phyloP scores from a whole-genome alignment of 441 rosid species.

The Jatropha podagrica region DNA sequence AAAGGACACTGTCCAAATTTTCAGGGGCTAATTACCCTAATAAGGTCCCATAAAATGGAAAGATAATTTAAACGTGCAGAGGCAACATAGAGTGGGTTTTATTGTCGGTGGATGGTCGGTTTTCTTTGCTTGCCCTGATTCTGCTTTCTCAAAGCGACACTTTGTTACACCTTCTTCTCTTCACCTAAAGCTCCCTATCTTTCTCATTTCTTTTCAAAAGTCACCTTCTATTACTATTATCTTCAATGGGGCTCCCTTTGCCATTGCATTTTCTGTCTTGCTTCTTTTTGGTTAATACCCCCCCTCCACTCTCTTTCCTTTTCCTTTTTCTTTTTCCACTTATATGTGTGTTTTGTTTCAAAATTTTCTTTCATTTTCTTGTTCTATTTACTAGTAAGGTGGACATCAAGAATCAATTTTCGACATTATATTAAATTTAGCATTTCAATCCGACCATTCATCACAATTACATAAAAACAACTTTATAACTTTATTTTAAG shows the following conservation, averaged over 20 bases:
- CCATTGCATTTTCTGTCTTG: constrained; percentile 14
- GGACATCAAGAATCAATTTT: too few relatives aligned
- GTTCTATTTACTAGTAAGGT: too few relatives aligned
- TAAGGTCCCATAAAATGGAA: constrained; percentile 24
- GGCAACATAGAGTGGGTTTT: constrained; percentile 22
- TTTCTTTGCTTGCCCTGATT: constrained; percentile 14
- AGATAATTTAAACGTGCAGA: background rate
- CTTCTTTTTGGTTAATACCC: constrained; percentile 22
- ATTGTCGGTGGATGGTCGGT: constrained; percentile 57
- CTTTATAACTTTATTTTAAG: too few relatives aligned
- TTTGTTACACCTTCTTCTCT: background rate
- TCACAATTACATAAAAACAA: too few relatives aligned
- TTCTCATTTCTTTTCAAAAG: constrained; percentile 25
- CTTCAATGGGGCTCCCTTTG: background rate
- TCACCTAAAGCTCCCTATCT: too few relatives aligned
- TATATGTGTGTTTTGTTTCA: too few relatives aligned
- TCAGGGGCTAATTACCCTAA: constrained; percentile 42
- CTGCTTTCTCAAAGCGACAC: background rate
- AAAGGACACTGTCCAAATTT: constrained; percentile 46
- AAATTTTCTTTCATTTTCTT: too few relatives aligned
- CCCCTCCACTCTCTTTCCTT: too few relatives aligned
- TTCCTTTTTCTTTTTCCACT: too few relatives aligned
- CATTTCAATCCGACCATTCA: too few relatives aligned
- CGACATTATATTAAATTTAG: too few relatives aligned
- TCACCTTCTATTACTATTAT: constrained; percentile 29